Evolutionary conservation across 805 yeast genomes (phyloP).

Genomic region (Pichia heedii): DNA sequence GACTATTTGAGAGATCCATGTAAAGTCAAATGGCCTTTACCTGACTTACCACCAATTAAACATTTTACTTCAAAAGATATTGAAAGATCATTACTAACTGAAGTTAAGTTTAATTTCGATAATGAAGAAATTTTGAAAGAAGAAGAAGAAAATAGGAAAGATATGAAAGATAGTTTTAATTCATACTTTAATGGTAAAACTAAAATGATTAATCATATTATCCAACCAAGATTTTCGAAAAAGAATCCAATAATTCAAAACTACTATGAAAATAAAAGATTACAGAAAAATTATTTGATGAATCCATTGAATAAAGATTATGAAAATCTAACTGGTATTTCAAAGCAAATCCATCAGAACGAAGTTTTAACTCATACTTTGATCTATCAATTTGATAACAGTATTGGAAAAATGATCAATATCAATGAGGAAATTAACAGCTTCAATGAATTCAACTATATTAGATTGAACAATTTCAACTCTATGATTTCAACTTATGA

Average conservation of each 20-base stretch:
- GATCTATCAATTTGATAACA: constrained; percentile 44
- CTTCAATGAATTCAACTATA: constrained; percentile 31
- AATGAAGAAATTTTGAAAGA: constrained; percentile 35
- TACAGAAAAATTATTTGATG: constrained; percentile 57
- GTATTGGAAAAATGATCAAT: constrained; percentile 34
- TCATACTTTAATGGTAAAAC: constrained; percentile 14
- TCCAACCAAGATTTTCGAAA: constrained; percentile 22
- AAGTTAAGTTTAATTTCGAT: constrained; percentile 57
- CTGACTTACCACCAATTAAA: constrained; percentile 58
- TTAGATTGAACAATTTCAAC: constrained; percentile 35
- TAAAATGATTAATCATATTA: constrained; percentile 26
- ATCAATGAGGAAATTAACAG: constrained; percentile 39
- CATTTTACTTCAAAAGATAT: constrained; percentile 64
- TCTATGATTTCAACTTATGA: constrained; percentile 37
- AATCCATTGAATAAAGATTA: constrained; percentile 46
- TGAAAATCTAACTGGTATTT: constrained; percentile 28
- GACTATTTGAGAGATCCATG: constrained; percentile 42
- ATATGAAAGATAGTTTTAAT: constrained; percentile 10
- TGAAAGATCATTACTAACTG: constrained; percentile 66
- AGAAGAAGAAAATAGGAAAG: constrained; percentile 17
- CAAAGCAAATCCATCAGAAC: constrained; percentile 19
- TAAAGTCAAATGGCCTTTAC: constrained; percentile 60
- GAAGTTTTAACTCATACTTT: constrained; percentile 52
- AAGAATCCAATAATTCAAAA: constrained; percentile 17
- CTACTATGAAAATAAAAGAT: constrained; percentile 53